phyloP scores from a whole-genome alignment of 108 stramenopile species.

The Discostella pseudostelligera region DNA sequence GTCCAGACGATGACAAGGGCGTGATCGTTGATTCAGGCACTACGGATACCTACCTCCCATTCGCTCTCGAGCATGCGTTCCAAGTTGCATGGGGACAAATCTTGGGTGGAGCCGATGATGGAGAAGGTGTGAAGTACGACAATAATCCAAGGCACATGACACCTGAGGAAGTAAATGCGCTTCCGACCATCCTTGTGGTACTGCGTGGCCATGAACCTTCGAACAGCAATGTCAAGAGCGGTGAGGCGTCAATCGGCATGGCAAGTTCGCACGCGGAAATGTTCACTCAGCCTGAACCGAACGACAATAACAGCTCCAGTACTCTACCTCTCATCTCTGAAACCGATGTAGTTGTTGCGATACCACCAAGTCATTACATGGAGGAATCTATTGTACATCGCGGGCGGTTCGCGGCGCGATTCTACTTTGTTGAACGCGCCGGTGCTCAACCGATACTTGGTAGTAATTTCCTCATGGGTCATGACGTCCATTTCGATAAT shows the following conservation, averaged over 20 bases:
- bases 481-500: conserved; percentile 87
- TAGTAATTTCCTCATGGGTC: conserved; percentile 91
- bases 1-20: conserved; percentile 8
- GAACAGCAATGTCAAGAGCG: background rate
- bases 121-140: conserved; percentile 18
- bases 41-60: conserved; percentile 53
- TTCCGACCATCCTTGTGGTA: conserved; percentile 75
- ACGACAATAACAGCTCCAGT: background rate
- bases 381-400: conserved; percentile 48
- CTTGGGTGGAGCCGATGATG: background rate
- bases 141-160: conserved; percentile 50
- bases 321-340: conserved; percentile 1
- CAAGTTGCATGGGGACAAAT: conserved; percentile 33
- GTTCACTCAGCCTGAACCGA: conserved; percentile 3
- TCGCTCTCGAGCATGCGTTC: conserved; percentile 13
- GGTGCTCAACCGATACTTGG: conserved; percentile 67
- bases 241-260: conserved; percentile 23
- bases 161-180: conserved; percentile 46
- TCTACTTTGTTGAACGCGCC: conserved; percentile 74
- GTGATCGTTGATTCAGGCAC: conserved; percentile 58
- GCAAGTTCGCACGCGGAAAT: conserved; percentile 17
- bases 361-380: conserved; percentile 83
- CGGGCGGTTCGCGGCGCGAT: conserved; percentile 48
- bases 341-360: conserved; percentile 71
- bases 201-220: conserved; percentile 19